phyloP scores from a whole-genome alignment of 2,329 filamentous ascomycete species.

The Colletotrichum eleusines region DNA sequence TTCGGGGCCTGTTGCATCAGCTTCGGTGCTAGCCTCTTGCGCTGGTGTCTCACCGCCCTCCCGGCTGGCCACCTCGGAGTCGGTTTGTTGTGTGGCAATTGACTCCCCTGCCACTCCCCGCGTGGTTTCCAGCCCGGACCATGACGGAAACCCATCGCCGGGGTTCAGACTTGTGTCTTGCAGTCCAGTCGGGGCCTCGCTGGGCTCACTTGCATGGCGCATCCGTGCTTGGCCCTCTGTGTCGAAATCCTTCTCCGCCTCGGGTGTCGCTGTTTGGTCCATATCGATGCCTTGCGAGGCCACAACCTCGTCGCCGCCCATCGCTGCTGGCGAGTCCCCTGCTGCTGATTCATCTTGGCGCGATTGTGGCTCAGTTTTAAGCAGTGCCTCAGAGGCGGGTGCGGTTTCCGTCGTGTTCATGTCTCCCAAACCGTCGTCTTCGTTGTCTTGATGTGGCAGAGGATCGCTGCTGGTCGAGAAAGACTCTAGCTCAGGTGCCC shows the following conservation, averaged over 20 bases:
- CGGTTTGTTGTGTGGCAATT: slow-evolving; percentile 6
- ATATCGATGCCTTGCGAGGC: slow-evolving; percentile 9
- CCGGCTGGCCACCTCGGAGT: slow-evolving; percentile 29
- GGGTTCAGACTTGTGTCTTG: slow-evolving; percentile 25
- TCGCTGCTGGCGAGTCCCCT: slow-evolving; percentile 4
- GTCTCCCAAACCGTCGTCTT: not conserved
- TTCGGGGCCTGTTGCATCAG: slow-evolving; percentile 38
- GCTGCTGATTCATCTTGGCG: slow-evolving; percentile 4
- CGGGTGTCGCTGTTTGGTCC: slow-evolving; percentile 13
- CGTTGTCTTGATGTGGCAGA: slow-evolving; percentile 4
- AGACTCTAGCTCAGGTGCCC: slow-evolving; percentile 34
- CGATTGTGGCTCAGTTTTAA: slow-evolving; percentile 3
- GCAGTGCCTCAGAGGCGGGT: not conserved
- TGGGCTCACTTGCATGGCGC: slow-evolving; percentile 26
- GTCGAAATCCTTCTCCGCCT: slow-evolving; percentile 31
- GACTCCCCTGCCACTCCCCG: slow-evolving; percentile 18
- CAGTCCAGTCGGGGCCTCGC: slow-evolving; percentile 11
- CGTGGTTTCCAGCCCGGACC: slow-evolving; percentile 28
- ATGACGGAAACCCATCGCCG: slow-evolving; percentile 29
- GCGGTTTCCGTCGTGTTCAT: not conserved
- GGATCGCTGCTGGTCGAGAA: slow-evolving; percentile 7
- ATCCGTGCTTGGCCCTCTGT: slow-evolving; percentile 24
- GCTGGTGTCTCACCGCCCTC: slow-evolving; percentile 39
- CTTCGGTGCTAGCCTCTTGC: slow-evolving; percentile 29
- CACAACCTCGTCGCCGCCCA: not conserved